phyloP scores from a whole-genome alignment of 2,329 filamentous ascomycete genomes.

The Colletotrichum gigasporum region DNA sequence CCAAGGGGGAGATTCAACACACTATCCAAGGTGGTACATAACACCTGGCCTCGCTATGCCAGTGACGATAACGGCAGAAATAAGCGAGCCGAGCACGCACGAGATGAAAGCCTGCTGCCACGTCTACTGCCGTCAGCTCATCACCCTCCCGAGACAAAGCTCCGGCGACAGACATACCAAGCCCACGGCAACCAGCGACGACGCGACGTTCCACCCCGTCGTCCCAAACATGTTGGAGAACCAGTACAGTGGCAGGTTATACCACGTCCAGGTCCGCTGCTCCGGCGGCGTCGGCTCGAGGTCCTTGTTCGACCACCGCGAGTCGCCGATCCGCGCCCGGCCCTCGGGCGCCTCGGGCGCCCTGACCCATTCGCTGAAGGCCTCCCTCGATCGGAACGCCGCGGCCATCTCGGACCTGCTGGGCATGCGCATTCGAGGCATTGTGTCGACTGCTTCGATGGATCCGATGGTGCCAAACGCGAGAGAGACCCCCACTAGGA shows the following conservation, averaged over 20 bases:
- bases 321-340: constrained; percentile 33
- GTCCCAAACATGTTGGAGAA: constrained; percentile 39
- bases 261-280: constrained; percentile 42
- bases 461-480: neutral
- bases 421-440: constrained; percentile 24
- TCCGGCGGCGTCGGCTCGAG: constrained; percentile 40
- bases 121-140: constrained; percentile 24
- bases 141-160: neutral
- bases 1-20: neutral
- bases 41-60: constrained; percentile 39
- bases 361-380: constrained; percentile 37
- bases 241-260: constrained; percentile 40
- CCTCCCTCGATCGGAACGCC: constrained; percentile 36
- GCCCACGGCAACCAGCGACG: constrained; percentile 39
- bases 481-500: neutral
- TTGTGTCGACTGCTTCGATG: neutral
- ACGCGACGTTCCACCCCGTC: constrained; percentile 41
- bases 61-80: constrained; percentile 37
- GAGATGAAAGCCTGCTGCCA: constrained; percentile 41
- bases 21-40: constrained; percentile 40
- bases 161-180: too few species aligned
- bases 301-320: constrained; percentile 42
- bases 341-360: constrained; percentile 33
- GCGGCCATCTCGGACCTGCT: constrained; percentile 29
- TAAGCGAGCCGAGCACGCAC: constrained; percentile 36